Evolutionary conservation across 2,329 filamentous ascomycete species (phyloP), one percentile per base, ranked within the genome.

Genomic region (Basipetospora chlamydospora): DNA sequence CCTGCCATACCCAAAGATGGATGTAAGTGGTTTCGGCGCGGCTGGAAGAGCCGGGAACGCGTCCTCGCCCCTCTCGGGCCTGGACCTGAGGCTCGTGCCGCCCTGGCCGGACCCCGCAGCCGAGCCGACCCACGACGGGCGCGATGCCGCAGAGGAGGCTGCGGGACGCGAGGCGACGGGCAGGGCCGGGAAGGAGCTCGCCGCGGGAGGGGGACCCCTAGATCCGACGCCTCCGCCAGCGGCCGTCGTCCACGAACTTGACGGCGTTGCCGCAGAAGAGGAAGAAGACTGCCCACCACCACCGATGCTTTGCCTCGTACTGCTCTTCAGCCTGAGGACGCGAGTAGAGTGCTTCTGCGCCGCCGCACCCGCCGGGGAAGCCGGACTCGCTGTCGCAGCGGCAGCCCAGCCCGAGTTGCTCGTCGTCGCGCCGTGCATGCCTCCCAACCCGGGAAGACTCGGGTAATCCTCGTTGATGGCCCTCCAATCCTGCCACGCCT

Each of bases 391-490:
- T 40, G 55, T 62, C 0, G 73, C 73, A 0, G 67, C 82, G 29
- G 53, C 62, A 44, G 55, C 75, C 75, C 80, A 73, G 40, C 70
- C 71, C 39, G 62, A 69, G 8, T 59, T 68, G 7, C 66, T 59
- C 0, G 68, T 69, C 0, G 70, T 69, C 4, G 63, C 67, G 18
- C 77, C 76, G 26, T 77, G 67, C 57, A 79, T 73, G 35, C 80
- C 79, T 38, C 72, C 70, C 1, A 83, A 69, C 0, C 80, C 80
- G 1, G 88, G 87, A 1, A 96, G 64, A 2, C 82, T 84, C 1
- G 88, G 88, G 47, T 95, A 96, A 53, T 95, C 87, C 56, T 95
- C 87, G 46, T 93, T 92, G 58, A 93, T 90, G 26, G 86, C 86
- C 32, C 84, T 83, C 84, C 88, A 95, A 57, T 94, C 83, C 47